Evolutionary conservation across 345 rosid genomes (phyloP).

Genomic region (Salix brachista): DNA sequence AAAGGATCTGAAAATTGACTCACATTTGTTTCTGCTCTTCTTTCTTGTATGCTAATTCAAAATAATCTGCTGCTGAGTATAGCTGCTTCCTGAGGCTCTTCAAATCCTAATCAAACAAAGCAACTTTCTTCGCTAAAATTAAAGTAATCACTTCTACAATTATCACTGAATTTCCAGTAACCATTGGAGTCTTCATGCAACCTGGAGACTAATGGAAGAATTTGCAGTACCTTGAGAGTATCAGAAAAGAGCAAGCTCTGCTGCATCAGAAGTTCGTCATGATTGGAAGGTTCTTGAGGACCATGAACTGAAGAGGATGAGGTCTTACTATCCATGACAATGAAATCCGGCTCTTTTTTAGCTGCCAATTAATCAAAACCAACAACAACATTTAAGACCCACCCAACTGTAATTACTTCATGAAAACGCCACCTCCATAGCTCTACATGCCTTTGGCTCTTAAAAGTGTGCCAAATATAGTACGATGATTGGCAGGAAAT

Average conservation of each 20-base stretch:
- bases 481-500: neutral
- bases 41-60: conserved; percentile 55
- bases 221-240: conserved; percentile 49
- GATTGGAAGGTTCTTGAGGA: conserved; percentile 43
- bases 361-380: neutral
- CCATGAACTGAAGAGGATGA: conserved; percentile 40
- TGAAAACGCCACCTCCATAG: neutral
- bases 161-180: neutral
- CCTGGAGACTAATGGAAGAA: neutral
- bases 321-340: conserved; percentile 25
- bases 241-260: conserved; percentile 64
- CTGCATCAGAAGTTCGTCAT: conserved; percentile 68
- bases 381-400: neutral
- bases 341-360: conserved; percentile 2
- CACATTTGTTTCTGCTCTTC: conserved; percentile 66
- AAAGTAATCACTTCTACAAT: neutral
- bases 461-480: neutral
- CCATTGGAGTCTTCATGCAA: neutral
- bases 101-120: conserved; percentile 51
- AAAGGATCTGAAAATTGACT: conserved; percentile 4
- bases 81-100: conserved; percentile 67
- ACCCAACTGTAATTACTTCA: neutral
- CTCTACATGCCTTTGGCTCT: neutral
- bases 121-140: neutral
- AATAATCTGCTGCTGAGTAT: conserved; percentile 82